A percentile compares a stretch with the other conserved stretches of the same genome.
These are phyloP conservation scores for Staphylotrichum longicolle DNA, from an alignment of 495 filamentous ascomycete species.

Conservation along the genomic window DNA sequence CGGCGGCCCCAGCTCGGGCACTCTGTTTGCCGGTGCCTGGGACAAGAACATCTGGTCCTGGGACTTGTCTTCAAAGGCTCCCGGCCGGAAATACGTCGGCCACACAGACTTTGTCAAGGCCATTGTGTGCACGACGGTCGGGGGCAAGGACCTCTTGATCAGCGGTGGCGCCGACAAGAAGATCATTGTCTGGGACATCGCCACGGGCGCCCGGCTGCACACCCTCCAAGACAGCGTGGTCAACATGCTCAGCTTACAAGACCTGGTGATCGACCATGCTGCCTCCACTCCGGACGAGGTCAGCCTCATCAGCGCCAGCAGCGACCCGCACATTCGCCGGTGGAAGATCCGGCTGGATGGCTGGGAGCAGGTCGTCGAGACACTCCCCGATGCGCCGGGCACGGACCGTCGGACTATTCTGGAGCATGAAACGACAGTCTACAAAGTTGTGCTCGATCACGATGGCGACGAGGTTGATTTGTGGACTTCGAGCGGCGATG, in stretches of 20 bases:
- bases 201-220: constrained; percentile 63
- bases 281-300: constrained; percentile 47
- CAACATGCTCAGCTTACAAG: constrained; percentile 73
- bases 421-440: constrained; percentile 86
- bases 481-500: constrained; percentile 89
- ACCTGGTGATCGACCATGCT: constrained; percentile 68
- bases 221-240: constrained; percentile 62
- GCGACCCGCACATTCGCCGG: constrained; percentile 77
- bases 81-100: constrained; percentile 61
- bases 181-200: constrained; percentile 78
- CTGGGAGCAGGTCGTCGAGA: constrained; percentile 48
- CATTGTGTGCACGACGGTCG: constrained; percentile 54
- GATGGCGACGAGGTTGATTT: constrained; percentile 63
- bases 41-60: constrained; percentile 88
- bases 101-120: constrained; percentile 92
- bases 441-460: constrained; percentile 62
- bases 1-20: constrained; percentile 50
- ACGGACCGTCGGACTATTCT: constrained; percentile 59
- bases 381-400: constrained; percentile 37
- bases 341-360: constrained; percentile 56
- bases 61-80: constrained; percentile 56
- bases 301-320: constrained; percentile 72
- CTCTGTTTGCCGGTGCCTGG: constrained; percentile 86
- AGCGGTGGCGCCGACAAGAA: constrained; percentile 84
- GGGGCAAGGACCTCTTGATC: constrained; percentile 65